These are phyloP conservation scores for Pestalotiopsis sp. DNA, from an alignment of 2,329 filamentous ascomycete species.

Conservation along the genomic window DNA sequence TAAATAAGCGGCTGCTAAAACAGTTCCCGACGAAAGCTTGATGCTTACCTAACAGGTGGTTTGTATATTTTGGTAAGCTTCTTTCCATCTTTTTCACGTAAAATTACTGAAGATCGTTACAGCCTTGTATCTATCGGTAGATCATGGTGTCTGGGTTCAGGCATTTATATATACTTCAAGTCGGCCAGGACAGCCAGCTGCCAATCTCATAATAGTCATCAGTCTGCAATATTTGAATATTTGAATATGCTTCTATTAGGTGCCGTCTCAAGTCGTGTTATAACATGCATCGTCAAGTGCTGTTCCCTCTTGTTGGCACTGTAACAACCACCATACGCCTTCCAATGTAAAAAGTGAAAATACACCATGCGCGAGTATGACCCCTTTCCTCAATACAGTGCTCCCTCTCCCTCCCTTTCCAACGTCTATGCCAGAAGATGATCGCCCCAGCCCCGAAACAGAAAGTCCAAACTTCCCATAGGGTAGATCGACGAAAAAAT, in stretches of 20 bases:
- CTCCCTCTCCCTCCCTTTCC: not conserved
- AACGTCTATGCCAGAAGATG: constrained; percentile 3
- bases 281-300: constrained; percentile 9
- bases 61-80: not conserved
- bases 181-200: too few species aligned
- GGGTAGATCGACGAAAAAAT: not conserved
- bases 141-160: too few species aligned
- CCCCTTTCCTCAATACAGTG: not conserved
- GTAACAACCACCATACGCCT: constrained; percentile 6
- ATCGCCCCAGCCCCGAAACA: not conserved
- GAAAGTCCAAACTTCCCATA: not conserved
- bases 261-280: not conserved
- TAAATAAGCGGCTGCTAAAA: not conserved
- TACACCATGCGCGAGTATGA: not conserved
- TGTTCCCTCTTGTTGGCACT: constrained; percentile 3
- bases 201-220: not conserved
- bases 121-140: too few species aligned
- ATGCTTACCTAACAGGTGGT: not conserved
- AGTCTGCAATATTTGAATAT: not conserved
- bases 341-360: not conserved
- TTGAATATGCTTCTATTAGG: constrained; percentile 6
- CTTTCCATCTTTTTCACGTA: too few species aligned
- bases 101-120: too few species aligned
- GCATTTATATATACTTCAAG: too few species aligned
- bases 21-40: not conserved